Evolutionary conservation across 2,329 filamentous ascomycete species (phyloP).

Genomic region (Fusarium acutatum): DNA sequence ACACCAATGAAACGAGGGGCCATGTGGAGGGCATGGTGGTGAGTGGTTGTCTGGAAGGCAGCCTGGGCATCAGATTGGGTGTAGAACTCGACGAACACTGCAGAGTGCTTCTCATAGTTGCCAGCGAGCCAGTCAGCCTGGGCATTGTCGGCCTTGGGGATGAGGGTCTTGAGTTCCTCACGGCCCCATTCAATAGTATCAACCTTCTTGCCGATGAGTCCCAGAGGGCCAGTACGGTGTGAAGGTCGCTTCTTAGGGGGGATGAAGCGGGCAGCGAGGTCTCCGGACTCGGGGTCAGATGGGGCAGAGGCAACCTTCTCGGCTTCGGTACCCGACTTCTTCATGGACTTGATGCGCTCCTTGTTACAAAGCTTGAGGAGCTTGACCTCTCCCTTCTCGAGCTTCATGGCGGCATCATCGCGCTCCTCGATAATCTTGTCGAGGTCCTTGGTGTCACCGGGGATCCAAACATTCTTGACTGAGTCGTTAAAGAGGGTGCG

Average conservation of each 20-base stretch:
- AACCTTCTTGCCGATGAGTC: slow-evolving; percentile 72
- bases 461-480: slow-evolving; percentile 86
- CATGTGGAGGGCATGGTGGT: slow-evolving; percentile 85
- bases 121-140: slow-evolving; percentile 71
- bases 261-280: slow-evolving; percentile 72
- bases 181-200: slow-evolving; percentile 90
- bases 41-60: slow-evolving; percentile 83
- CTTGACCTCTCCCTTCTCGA: slow-evolving; percentile 84
- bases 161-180: slow-evolving; percentile 61
- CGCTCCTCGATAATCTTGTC: slow-evolving; percentile 80
- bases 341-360: slow-evolving; percentile 46
- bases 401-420: slow-evolving; percentile 76
- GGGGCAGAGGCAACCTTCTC: slow-evolving; percentile 52
- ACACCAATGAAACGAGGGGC: slow-evolving; percentile 85
- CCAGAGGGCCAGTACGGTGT: slow-evolving; percentile 70
- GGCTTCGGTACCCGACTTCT: slow-evolving; percentile 43
- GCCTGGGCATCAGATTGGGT: slow-evolving; percentile 83
- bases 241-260: slow-evolving; percentile 73
- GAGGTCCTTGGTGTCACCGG: slow-evolving; percentile 76
- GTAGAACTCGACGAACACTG: slow-evolving; percentile 93
- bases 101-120: slow-evolving; percentile 69
- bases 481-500: slow-evolving; percentile 79
- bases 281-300: slow-evolving; percentile 71
- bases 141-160: slow-evolving; percentile 71
- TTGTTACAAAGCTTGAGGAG: slow-evolving; percentile 71